Evolutionary conservation across 805 yeast genomes (phyloP), one percentile per base, ranked within the genome.

Genomic region (Candida insectorum): DNA sequence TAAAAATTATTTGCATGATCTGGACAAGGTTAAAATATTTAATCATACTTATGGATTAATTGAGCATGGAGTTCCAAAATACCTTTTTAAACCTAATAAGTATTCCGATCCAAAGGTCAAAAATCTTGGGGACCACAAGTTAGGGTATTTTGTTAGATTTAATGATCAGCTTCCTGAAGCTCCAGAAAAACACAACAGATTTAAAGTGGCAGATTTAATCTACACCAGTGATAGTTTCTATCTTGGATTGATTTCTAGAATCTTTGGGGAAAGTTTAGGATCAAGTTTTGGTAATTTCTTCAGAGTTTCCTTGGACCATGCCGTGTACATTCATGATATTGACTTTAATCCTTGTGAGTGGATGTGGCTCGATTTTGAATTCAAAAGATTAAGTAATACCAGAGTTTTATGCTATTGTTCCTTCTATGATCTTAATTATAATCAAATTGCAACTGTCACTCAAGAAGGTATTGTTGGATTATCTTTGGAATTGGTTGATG

Each of bases 291-390:
- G 33, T 7, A 33, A 48, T 14, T 62, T 56, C 36, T 64, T 64
- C 47, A 47, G 69, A 24, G 68, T 60, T 2, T 55, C 63, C 24
- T 50, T 64, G 31, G 70, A 64, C 40, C 70, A 64, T 38, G 30
- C 60, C 4, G 47, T 64, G 6, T 57, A 43, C 37, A 54, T 54
- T 45, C 69, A 64, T 40, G 69, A 63, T 36, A 45, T 31, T 3
- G 53, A 63, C 28, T 63, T 55, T 26, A 63, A 61, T 36, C 57
- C 66, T 1, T 56, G 61, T 22, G 43, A 52, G 22, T 64, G 62
- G 62, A 31, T 63, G 44, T 64, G 52, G 34, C 30, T 62, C 38
- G 67, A 60, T 39, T 62, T 49, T 43, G 44, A 45, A 28, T 64
- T 60, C 33, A 34, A 43, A 23, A 46, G 61, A 22, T 43, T 60